A percentile compares a stretch with the other conserved stretches of the same genome.
These are phyloP conservation scores for Metarhizium sp. DNA, from an alignment of 2,329 filamentous ascomycete genomes.

Conservation along the genomic window DNA sequence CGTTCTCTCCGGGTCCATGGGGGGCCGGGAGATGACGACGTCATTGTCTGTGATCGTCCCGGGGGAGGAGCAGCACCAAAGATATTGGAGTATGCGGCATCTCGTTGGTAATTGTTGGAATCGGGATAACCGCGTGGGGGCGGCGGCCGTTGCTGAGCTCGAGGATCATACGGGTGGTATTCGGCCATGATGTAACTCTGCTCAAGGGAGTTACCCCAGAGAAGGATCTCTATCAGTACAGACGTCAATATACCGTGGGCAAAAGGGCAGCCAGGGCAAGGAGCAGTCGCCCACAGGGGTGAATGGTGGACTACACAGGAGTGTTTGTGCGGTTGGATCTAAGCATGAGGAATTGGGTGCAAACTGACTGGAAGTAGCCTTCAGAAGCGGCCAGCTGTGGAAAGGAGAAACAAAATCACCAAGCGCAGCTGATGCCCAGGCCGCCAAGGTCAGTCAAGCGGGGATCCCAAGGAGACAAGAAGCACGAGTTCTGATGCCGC, in stretches of 20 bases:
- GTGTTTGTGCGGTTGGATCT: neutral
- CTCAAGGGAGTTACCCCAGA: neutral
- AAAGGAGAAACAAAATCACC: conserved; percentile 1
- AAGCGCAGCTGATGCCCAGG: conserved; percentile 6
- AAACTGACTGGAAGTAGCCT: conserved; percentile 3
- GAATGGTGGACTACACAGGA: neutral
- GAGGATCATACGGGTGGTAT: conserved; percentile 43
- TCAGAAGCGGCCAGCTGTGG: conserved; percentile 3
- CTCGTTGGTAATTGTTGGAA: conserved; percentile 59
- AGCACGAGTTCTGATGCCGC: neutral
- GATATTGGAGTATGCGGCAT: conserved; percentile 93
- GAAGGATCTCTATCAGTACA: neutral
- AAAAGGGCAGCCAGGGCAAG: neutral
- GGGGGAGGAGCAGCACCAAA: conserved; percentile 81
- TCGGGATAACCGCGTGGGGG: conserved; percentile 40
- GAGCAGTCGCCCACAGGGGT: neutral
- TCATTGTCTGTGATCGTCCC: conserved; percentile 93
- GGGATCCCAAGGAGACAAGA: neutral
- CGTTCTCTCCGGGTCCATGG: conserved; percentile 55
- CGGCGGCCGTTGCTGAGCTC: conserved; percentile 29
- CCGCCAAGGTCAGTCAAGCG: conserved; percentile 4
- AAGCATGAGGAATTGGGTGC: neutral
- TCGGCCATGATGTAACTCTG: conserved; percentile 40
- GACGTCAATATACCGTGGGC: neutral
- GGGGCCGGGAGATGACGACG: conserved; percentile 52